Conservation (phyloP, 495 filamentous ascomycete species). For the Thermothielavioides terrestris region DNA sequence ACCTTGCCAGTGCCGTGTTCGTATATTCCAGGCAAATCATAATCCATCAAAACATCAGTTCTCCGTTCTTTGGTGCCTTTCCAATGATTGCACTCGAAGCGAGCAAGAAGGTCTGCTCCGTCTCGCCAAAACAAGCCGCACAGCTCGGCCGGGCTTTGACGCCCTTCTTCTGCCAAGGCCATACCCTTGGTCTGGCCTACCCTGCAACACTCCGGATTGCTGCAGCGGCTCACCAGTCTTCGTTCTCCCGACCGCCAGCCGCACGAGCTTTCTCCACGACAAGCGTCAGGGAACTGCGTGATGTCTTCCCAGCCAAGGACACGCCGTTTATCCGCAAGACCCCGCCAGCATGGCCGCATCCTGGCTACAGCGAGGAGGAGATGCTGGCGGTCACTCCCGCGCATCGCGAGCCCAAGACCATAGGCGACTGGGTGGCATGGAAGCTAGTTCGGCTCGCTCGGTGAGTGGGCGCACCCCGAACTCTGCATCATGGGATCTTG, state of each 20-base stretch:
- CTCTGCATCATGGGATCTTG: neutral
- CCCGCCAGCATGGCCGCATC: slow-evolving; percentile 60
- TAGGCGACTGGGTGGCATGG: slow-evolving; percentile 40
- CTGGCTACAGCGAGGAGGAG: slow-evolving; percentile 46
- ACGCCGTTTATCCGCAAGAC: slow-evolving; percentile 40
- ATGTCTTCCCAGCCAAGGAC: slow-evolving; percentile 42
- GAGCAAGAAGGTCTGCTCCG: slow-evolving; percentile 19
- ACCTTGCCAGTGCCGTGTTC: too few species aligned
- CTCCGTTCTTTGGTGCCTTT: neutral
- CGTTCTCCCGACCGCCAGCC: neutral
- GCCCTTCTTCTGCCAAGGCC: slow-evolving; percentile 12
- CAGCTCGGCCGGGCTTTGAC: slow-evolving; percentile 24
- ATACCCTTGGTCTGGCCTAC: slow-evolving; percentile 12
- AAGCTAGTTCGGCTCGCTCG: slow-evolving; percentile 31
- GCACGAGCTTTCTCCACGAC: slow-evolving; percentile 36
- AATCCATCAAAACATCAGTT: neutral
- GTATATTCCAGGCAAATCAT: neutral
- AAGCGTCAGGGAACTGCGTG: slow-evolving; percentile 25
- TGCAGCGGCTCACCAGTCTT: slow-evolving; percentile 1
- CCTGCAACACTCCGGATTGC: slow-evolving; percentile 20
- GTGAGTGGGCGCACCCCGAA: slow-evolving; percentile 13
- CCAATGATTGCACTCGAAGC: slow-evolving; percentile 23
- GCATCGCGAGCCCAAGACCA: slow-evolving; percentile 30
- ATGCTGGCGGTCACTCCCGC: slow-evolving; percentile 35
- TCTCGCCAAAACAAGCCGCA: slow-evolving; percentile 28